Percentiles rank a stretch among this genome's conserved stretches.
phyloP scores from a whole-genome alignment of 176 grass and related monocot species.

The Cymbopogon citratus region DNA sequence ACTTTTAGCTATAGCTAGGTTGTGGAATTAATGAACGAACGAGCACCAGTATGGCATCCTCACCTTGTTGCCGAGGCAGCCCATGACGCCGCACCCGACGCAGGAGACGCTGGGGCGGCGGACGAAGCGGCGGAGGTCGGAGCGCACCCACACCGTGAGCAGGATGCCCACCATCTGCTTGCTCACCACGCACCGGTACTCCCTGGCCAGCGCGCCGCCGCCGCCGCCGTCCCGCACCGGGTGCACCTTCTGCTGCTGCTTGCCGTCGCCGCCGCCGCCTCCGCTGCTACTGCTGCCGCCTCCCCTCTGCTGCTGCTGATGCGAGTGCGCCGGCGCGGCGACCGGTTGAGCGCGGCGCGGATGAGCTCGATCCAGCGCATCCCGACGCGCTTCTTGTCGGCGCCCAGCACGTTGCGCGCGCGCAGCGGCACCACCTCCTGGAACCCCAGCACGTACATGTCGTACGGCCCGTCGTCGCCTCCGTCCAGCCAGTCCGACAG shows the following conservation, averaged over 20 bases:
- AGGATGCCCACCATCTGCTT: constrained; percentile 99
- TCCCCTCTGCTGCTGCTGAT: not conserved
- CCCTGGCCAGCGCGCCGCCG: not conserved
- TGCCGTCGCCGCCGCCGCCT: not conserved
- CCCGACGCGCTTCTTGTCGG: constrained; percentile 64
- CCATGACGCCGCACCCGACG: constrained; percentile 87
- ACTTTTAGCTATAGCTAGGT: no score
- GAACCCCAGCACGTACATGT: constrained; percentile 91
- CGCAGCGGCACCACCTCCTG: constrained; percentile 91
- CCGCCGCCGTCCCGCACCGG: constrained; percentile 29
- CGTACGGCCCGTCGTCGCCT: constrained; percentile 43
- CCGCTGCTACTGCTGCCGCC: not conserved
- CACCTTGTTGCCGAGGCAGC: constrained; percentile 96
- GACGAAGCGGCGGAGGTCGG: constrained; percentile 54
- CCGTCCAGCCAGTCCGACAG: constrained; percentile 89
- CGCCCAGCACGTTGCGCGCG: constrained; percentile 75
- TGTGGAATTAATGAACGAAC: no score
- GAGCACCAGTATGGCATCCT: not conserved
- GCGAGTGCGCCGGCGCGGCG: no score
- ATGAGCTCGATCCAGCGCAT: constrained; percentile 80
- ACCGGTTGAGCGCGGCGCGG: constrained; percentile 60
- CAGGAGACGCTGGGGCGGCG: constrained; percentile 69
- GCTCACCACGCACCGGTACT: constrained; percentile 76
- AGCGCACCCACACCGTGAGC: constrained; percentile 73
- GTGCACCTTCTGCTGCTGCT: constrained; percentile 36